Conservation (phyloP, 139 green algal genomes). For the Nannochloris sp. region DNA sequence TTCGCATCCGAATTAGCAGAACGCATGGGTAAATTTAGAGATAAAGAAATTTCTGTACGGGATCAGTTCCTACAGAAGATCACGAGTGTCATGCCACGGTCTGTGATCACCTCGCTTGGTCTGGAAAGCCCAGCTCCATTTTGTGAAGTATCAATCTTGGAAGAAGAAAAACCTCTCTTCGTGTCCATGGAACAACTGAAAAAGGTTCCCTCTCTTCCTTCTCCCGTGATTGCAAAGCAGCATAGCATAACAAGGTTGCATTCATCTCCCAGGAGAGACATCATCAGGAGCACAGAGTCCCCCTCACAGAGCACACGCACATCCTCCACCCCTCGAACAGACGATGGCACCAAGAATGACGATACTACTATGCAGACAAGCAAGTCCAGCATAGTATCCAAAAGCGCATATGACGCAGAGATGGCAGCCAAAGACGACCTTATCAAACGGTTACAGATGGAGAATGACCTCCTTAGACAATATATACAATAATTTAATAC, state of each 20-base stretch:
- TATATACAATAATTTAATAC: no score
- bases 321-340: no score
- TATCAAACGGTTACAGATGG: no score
- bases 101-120: constrained; percentile 55
- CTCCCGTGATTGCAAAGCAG: no score
- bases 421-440: not conserved
- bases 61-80: constrained; percentile 48
- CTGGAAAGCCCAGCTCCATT: constrained; percentile 47
- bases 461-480: not conserved
- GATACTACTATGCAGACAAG: no score
- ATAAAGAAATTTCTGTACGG: constrained; percentile 55
- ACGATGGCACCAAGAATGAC: no score
- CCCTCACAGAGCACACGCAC: no score
- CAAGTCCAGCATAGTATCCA: no score
- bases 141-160: constrained; percentile 56
- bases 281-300: no score
- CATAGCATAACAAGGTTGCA: no score
- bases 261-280: no score
- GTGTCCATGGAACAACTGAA: constrained; percentile 44
- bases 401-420: no score
- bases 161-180: constrained; percentile 6
- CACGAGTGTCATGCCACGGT: constrained; percentile 37
- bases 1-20: constrained; percentile 67
- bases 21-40: constrained; percentile 48
- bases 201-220: constrained; percentile 11